A percentile compares a stretch with the other conserved stretches of the same genome.
phyloP scores from a whole-genome alignment of 1,139 yeast genomes.

The Hemisphaericaspora xylofermentans region DNA sequence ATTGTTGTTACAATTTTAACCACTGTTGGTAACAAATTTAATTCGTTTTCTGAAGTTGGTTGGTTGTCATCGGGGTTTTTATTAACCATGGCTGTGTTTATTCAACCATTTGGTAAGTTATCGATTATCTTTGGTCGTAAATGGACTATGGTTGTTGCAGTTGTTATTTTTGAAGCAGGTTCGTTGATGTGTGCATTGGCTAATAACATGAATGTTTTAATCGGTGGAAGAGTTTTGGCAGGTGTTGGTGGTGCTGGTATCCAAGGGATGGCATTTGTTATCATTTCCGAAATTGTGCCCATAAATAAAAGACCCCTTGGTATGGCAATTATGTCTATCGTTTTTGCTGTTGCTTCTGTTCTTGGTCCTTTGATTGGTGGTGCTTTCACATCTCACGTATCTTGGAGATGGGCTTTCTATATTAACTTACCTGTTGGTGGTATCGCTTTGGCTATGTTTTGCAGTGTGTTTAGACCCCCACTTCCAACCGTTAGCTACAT shows the following conservation, averaged over 20 bases:
- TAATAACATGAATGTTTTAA: slow-evolving; percentile 32
- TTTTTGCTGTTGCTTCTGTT: slow-evolving; percentile 45
- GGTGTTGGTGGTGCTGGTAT: slow-evolving; percentile 38
- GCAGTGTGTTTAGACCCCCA: slow-evolving; percentile 36
- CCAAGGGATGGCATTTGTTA: slow-evolving; percentile 27
- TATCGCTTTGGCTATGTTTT: slow-evolving; percentile 26
- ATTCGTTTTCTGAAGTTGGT: slow-evolving; percentile 52
- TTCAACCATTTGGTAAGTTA: slow-evolving; percentile 39
- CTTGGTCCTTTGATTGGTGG: slow-evolving; percentile 60
- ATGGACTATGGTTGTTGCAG: slow-evolving; percentile 33
- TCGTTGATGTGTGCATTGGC: slow-evolving; percentile 41
- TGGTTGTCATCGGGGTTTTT: slow-evolving; percentile 65
- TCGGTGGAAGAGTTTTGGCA: slow-evolving; percentile 39
- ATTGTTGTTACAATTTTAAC: slow-evolving; percentile 38
- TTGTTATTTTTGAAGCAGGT: slow-evolving; percentile 38
- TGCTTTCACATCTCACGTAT: slow-evolving; percentile 39
- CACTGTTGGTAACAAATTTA: slow-evolving; percentile 37
- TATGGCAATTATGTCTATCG: slow-evolving; percentile 44
- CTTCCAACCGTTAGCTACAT: slow-evolving; percentile 20
- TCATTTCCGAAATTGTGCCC: slow-evolving; percentile 30
- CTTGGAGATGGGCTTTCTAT: slow-evolving; percentile 81
- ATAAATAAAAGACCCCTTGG: slow-evolving; percentile 28
- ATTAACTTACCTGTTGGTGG: slow-evolving; percentile 47
- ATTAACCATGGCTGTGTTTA: slow-evolving; percentile 38
- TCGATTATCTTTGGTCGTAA: slow-evolving; percentile 51